A percentile compares a stretch with the other conserved stretches of the same genome.
Conservation (phyloP, 176 grass and related monocot species). For the Oryza nivara region DNA sequence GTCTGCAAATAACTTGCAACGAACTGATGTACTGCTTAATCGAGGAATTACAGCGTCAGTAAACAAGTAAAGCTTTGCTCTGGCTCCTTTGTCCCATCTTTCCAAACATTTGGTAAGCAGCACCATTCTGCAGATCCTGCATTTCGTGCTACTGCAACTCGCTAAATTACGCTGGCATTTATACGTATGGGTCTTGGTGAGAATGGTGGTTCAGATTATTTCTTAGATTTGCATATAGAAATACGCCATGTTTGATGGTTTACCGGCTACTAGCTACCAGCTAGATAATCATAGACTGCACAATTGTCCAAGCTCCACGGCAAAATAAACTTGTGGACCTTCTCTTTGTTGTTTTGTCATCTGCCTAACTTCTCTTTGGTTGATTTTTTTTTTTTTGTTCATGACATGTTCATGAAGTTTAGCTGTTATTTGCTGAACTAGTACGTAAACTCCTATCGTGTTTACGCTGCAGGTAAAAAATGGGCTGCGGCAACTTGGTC, state of each 20-base stretch:
- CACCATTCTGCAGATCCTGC: background rate
- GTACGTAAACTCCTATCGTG: background rate
- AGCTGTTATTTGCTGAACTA: background rate
- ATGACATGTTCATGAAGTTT: background rate
- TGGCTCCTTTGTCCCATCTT: background rate
- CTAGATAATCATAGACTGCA: background rate
- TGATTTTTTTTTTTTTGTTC: constrained; percentile 4
- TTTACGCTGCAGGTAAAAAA: constrained; percentile 39
- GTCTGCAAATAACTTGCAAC: background rate
- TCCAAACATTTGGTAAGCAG: background rate
- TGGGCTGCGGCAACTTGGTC: constrained; percentile 39
- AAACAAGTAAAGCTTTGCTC: background rate
- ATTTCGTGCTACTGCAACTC: background rate
- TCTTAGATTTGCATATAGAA: background rate
- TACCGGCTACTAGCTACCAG: background rate
- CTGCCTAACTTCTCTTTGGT: background rate
- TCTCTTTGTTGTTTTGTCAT: constrained; percentile 1
- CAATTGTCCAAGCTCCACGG: background rate
- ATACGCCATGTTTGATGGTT: background rate
- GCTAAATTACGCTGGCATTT: background rate
- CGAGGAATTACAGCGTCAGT: background rate
- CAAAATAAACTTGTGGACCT: background rate
- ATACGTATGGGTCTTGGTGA: background rate
- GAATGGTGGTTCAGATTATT: background rate
- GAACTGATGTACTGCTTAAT: constrained; percentile 4